Percentiles rank a stretch among this genome's conserved stretches.
Conservation (phyloP, 495 filamentous ascomycete genomes). For the Penicillium macrosclerotiorum region DNA sequence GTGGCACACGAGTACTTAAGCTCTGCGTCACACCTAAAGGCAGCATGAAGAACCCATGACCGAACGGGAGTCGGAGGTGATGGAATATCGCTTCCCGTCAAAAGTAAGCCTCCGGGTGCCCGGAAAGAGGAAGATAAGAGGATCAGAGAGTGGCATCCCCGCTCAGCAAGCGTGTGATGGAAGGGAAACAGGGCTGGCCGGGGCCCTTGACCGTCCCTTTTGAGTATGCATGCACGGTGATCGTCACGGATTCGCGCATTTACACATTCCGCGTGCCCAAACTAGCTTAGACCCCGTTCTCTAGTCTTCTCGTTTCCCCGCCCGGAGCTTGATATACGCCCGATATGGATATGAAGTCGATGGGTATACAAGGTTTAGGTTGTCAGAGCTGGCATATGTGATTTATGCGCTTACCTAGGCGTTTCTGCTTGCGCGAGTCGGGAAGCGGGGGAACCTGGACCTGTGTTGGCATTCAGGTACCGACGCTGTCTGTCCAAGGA, state of each 20-base stretch:
- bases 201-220: no score
- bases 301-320: slow-evolving; percentile 13
- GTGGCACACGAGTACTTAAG: slow-evolving; percentile 14
- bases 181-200: slow-evolving; percentile 5
- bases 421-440: no score
- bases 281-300: slow-evolving; percentile 16
- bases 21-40: no score
- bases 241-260: slow-evolving; percentile 10
- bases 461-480: background rate
- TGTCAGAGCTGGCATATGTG: no score
- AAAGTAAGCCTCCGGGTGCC: slow-evolving; percentile 6
- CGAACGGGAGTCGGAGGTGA: background rate
- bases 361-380: no score
- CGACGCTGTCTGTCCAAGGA: background rate
- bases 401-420: no score
- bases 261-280: slow-evolving; percentile 11
- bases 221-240: slow-evolving; percentile 15
- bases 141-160: background rate
- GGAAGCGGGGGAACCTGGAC: no score
- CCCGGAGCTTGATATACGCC: slow-evolving; percentile 9
- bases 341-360: no score
- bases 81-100: slow-evolving; percentile 17
- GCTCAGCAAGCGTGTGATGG: slow-evolving; percentile 16
- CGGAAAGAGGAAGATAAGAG: slow-evolving; percentile 1
- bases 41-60: background rate